phyloP scores from a whole-genome alignment of 495 filamentous ascomycete genomes.

The Penicillium canariense region DNA sequence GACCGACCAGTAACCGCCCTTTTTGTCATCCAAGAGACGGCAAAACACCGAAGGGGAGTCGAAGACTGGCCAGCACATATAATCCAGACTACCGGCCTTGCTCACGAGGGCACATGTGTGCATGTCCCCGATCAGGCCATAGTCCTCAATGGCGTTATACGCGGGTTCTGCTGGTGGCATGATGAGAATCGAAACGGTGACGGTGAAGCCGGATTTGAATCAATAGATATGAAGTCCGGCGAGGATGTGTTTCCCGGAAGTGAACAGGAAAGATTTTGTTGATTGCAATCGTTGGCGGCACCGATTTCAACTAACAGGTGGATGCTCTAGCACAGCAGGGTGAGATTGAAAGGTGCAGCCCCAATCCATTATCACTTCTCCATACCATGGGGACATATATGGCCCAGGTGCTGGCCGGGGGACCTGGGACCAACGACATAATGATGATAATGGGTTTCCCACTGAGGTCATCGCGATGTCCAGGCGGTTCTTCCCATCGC shows the following conservation, averaged over 20 bases:
- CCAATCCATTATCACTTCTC: neutral
- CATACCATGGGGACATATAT: conserved; percentile 16
- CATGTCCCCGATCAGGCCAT: conserved; percentile 77
- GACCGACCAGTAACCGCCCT: conserved; percentile 68
- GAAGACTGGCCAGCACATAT: conserved; percentile 75
- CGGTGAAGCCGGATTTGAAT: neutral
- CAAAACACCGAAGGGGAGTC: conserved; percentile 67
- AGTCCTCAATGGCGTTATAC: conserved; percentile 69
- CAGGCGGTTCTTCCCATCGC: conserved; percentile 4
- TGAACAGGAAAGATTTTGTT: neutral
- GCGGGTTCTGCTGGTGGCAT: conserved; percentile 27
- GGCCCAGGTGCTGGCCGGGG: conserved; percentile 10
- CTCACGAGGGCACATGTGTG: conserved; percentile 70
- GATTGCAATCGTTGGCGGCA: neutral
- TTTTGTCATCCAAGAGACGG: conserved; percentile 66
- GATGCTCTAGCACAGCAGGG: neutral
- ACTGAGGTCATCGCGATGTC: conserved; percentile 30
- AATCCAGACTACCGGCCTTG: conserved; percentile 69
- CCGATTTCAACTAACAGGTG: neutral
- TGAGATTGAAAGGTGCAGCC: neutral
- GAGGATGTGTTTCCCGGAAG: neutral
- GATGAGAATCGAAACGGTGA: neutral
- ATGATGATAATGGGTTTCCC: conserved; percentile 24
- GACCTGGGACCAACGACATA: conserved; percentile 24
- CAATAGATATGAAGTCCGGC: neutral